Conservation (phyloP, 1,139 yeast genomes). For the Geotrichum carabidarum region DNA sequence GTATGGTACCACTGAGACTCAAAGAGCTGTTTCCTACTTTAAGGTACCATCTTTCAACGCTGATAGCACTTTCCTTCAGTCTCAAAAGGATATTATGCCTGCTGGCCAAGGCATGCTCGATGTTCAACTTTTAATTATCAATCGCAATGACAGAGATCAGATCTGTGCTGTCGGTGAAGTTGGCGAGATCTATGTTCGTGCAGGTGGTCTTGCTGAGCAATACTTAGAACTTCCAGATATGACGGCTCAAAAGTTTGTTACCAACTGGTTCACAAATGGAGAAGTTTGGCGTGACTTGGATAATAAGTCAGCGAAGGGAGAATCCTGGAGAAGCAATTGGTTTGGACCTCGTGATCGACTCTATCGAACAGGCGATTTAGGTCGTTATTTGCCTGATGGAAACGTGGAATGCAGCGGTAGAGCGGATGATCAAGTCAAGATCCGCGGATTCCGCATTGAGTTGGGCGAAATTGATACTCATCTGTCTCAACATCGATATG, state of each 20-base stretch:
- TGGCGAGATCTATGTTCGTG: constrained; percentile 96
- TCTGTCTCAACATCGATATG: constrained; percentile 83
- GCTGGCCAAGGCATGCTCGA: constrained; percentile 97
- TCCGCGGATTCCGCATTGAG: constrained; percentile 97
- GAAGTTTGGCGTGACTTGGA: constrained; percentile 58
- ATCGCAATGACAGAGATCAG: constrained; percentile 78
- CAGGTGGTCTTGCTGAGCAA: constrained; percentile 96
- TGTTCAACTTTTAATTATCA: constrained; percentile 89
- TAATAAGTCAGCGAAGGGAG: constrained; percentile 39
- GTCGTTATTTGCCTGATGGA: constrained; percentile 94
- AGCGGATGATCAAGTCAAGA: constrained; percentile 98
- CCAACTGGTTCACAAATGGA: constrained; percentile 77
- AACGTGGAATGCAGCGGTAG: constrained; percentile 97
- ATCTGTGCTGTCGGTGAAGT: constrained; percentile 98
- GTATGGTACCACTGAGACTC: constrained; percentile 99
- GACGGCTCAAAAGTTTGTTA: constrained; percentile 79
- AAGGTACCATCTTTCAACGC: constrained; percentile 70
- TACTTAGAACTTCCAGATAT: constrained; percentile 86
- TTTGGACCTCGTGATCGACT: constrained; percentile 90
- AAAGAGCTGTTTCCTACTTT: constrained; percentile 91
- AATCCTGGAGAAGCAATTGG: constrained; percentile 80
- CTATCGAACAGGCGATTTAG: constrained; percentile 95
- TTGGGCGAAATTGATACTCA: constrained; percentile 97
- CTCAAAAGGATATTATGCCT: constrained; percentile 93
- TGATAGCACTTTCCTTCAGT: constrained; percentile 70